Percentiles rank a stretch among this genome's conserved stretches.
These are phyloP conservation scores for Fusarium sp. DNA, from an alignment of 2,329 filamentous ascomycete genomes.

Conservation along the genomic window DNA sequence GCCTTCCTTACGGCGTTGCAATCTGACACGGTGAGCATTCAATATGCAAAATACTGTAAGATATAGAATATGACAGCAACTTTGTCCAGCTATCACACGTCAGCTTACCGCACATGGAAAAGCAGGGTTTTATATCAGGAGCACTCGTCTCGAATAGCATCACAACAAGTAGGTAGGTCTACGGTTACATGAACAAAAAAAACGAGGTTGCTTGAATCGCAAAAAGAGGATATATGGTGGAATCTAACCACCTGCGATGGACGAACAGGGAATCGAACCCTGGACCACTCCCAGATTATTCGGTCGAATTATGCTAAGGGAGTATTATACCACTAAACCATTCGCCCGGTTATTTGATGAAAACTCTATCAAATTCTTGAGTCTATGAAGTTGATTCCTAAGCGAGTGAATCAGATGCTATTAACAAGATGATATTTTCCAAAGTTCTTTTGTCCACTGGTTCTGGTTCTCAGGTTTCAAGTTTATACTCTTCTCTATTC, in stretches of 20 bases:
- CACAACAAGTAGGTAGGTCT: neutral
- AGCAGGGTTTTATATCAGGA: neutral
- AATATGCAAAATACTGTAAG: neutral
- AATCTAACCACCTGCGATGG: slow-evolving; percentile 35
- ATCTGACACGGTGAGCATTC: neutral
- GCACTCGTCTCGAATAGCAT: too few species aligned
- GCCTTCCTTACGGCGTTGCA: neutral
- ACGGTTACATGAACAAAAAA: neutral
- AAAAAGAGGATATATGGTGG: slow-evolving; percentile 5
- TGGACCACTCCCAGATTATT: slow-evolving; percentile 42
- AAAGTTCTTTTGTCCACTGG: neutral
- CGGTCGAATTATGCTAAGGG: slow-evolving; percentile 41
- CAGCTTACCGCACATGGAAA: neutral
- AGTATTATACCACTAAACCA: slow-evolving; percentile 45
- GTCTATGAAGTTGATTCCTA: accelerated
- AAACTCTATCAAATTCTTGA: accelerated
- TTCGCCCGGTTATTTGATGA: slow-evolving; percentile 38
- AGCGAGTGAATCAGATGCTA: neutral
- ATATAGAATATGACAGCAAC: neutral
- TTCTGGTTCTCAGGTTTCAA: neutral
- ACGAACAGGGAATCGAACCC: slow-evolving; percentile 45
- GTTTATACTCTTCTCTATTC: neutral
- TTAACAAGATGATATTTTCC: neutral
- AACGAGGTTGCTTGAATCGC: neutral
- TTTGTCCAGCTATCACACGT: neutral